Evolutionary conservation across 441 rosid genomes (phyloP).

Genomic region (Flueggea neowawraea): DNA sequence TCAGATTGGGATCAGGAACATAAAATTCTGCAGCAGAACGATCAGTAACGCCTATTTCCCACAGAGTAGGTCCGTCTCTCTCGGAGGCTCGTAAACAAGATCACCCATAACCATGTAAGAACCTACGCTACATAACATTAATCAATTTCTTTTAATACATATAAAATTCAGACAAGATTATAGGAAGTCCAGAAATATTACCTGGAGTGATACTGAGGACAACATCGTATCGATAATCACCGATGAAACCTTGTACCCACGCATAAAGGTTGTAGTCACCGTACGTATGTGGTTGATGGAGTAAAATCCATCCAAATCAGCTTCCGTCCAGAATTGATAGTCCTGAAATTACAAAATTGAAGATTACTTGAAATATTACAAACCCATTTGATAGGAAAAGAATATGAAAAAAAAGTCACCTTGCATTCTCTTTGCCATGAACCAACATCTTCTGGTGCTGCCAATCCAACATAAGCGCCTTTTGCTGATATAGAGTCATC

Average conservation of each 20-base stretch:
- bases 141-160: neutral
- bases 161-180: neutral
- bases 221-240: slow-evolving; percentile 43
- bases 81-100: slow-evolving; percentile 56
- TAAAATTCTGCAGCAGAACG: slow-evolving; percentile 72
- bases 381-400: neutral
- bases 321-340: slow-evolving; percentile 63
- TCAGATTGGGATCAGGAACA: slow-evolving; percentile 62
- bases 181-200: slow-evolving; percentile 10
- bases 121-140: slow-evolving; percentile 25
- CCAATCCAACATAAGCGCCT: slow-evolving; percentile 64
- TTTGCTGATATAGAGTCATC: slow-evolving; percentile 33
- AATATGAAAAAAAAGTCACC: slow-evolving; percentile 23
- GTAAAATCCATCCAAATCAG: slow-evolving; percentile 47
- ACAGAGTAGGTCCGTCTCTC: slow-evolving; percentile 72
- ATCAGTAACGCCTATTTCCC: slow-evolving; percentile 82
- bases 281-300: slow-evolving; percentile 30
- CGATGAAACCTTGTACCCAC: slow-evolving; percentile 60
- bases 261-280: slow-evolving; percentile 52
- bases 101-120: slow-evolving; percentile 43
- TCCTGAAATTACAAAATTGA: slow-evolving; percentile 16
- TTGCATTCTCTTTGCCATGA: slow-evolving; percentile 86
- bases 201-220: slow-evolving; percentile 41
- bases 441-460: slow-evolving; percentile 67
- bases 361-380: neutral